A percentile compares a stretch with the other conserved stretches of the same genome.
Evolutionary conservation across 768 basidiomycete genomes (phyloP).

Genomic region (Trametes cinnabarina): DNA sequence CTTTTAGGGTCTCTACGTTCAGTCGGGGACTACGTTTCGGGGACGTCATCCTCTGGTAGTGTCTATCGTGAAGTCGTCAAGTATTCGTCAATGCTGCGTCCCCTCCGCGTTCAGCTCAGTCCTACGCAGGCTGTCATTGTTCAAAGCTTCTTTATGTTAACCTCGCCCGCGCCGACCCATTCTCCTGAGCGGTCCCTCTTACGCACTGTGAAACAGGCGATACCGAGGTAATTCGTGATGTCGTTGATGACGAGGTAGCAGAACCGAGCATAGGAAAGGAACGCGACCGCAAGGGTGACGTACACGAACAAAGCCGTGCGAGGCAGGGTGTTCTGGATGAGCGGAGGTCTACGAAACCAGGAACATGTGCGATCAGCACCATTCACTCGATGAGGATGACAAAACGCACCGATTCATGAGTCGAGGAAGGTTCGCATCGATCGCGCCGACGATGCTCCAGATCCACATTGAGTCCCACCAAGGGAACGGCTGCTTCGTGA

Average conservation of each 20-base stretch:
- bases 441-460: slow-evolving; percentile 70
- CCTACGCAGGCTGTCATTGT: background rate
- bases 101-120: background rate
- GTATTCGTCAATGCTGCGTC: too few species aligned
- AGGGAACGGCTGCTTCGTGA: slow-evolving; percentile 82
- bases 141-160: slow-evolving; percentile 18
- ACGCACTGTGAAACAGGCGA: slow-evolving; percentile 91
- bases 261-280: slow-evolving; percentile 73
- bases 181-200: slow-evolving; percentile 73
- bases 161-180: slow-evolving; percentile 45
- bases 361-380: background rate
- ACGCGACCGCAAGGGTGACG: slow-evolving; percentile 63
- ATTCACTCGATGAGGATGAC: slow-evolving; percentile 8
- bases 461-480: slow-evolving; percentile 86
- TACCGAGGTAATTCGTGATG: slow-evolving; percentile 89
- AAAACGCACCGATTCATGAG: slow-evolving; percentile 61
- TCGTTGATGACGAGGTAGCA: slow-evolving; percentile 79
- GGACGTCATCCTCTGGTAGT: too few species aligned
- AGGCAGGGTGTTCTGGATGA: slow-evolving; percentile 68
- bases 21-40: too few species aligned
- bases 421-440: slow-evolving; percentile 79
- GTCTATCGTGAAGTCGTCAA: too few species aligned
- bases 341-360: slow-evolving; percentile 52
- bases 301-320: slow-evolving; percentile 71
- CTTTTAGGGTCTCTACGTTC: background rate